Conservation (phyloP, 2,329 filamentous ascomycete species). For the Aspergillus sp. region DNA sequence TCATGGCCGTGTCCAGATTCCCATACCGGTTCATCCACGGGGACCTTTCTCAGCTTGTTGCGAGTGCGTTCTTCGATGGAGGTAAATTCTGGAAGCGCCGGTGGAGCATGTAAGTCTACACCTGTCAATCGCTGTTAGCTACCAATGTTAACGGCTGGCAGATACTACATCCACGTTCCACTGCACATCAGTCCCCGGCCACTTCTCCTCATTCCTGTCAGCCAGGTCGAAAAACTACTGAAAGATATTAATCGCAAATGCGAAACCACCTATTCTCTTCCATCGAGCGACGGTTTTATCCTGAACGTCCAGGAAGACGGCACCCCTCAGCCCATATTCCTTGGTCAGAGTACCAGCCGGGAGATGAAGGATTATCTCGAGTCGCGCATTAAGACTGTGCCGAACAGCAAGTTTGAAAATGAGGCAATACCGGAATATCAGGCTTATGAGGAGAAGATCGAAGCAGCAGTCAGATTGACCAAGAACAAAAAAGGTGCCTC, state of each 20-base stretch:
- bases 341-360: conserved; percentile 51
- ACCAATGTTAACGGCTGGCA: conserved; percentile 24
- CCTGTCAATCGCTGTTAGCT: neutral
- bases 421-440: neutral
- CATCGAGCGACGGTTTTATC: conserved; percentile 52
- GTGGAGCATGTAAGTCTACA: conserved; percentile 68
- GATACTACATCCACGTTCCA: conserved; percentile 61
- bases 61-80: conserved; percentile 33
- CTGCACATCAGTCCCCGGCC: conserved; percentile 43
- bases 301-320: conserved; percentile 55
- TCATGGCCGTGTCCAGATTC: conserved; percentile 33
- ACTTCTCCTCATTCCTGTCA: conserved; percentile 60
- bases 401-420: conserved; percentile 3
- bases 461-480: conserved; percentile 43
- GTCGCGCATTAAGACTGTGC: conserved; percentile 23
- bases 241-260: conserved; percentile 54
- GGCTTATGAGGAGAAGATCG: conserved; percentile 43
- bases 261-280: conserved; percentile 51
- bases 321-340: conserved; percentile 60
- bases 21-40: conserved; percentile 38
- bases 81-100: conserved; percentile 46
- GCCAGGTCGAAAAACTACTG: conserved; percentile 60
- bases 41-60: conserved; percentile 26
- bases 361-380: conserved; percentile 36
- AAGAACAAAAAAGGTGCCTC: conserved; percentile 44